These are phyloP conservation scores for Perkinsus chesapeaki DNA, from an alignment of 169 alveolate genomes.

Conservation along the genomic window DNA sequence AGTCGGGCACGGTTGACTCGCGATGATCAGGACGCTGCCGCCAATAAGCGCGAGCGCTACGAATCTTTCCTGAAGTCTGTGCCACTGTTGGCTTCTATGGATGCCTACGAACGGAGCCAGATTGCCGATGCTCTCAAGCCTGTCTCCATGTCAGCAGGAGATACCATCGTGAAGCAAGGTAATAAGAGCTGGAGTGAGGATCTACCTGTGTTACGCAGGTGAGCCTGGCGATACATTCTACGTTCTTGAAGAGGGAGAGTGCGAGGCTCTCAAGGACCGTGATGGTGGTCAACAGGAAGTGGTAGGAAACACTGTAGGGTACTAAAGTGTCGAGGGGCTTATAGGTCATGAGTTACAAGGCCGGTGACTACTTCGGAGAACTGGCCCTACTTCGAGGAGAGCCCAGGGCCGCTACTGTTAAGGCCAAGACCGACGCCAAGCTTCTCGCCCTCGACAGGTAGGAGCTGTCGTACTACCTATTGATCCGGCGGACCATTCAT, in stretches of 20 bases:
- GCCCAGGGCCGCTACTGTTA: conserved; percentile 79
- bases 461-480: neutral
- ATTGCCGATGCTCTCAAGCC: conserved; percentile 79
- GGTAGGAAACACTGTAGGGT: neutral
- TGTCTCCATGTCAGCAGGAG: conserved; percentile 50
- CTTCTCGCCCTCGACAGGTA: conserved; percentile 54
- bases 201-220: neutral
- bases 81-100: conserved; percentile 64
- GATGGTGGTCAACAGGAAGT: conserved; percentile 43
- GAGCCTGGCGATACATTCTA: conserved; percentile 83
- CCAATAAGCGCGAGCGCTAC: conserved; percentile 69
- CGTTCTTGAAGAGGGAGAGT: conserved; percentile 78
- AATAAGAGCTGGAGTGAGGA: neutral
- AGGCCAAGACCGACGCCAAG: conserved; percentile 45
- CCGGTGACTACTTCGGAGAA: conserved; percentile 85
- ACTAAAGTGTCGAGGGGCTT: neutral
- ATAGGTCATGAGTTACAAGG: conserved; percentile 39
- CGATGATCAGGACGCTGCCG: conserved; percentile 66
- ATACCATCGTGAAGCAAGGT: conserved; percentile 77
- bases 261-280: conserved; percentile 78
- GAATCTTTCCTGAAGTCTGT: conserved; percentile 72
- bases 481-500: neutral
- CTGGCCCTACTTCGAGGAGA: conserved; percentile 70
- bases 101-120: conserved; percentile 72
- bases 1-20: neutral